A percentile compares a stretch with the other conserved stretches of the same genome.
These are phyloP conservation scores for Trichoderma lentiforme DNA, from an alignment of 2,329 filamentous ascomycete species.

Conservation along the genomic window DNA sequence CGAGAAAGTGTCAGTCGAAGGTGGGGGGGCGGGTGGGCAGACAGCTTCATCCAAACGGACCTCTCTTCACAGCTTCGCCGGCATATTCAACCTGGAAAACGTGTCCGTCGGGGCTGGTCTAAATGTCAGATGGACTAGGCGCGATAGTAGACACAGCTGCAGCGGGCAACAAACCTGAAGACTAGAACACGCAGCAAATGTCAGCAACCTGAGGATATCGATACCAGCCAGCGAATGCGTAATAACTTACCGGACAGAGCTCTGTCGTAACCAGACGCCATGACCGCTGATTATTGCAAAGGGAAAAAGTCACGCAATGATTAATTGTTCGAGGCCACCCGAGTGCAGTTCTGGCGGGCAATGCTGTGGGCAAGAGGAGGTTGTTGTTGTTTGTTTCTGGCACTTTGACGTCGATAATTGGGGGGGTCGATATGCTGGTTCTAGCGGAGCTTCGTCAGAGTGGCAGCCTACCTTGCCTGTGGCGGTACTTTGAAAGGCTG, in stretches of 20 bases:
- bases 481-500: slow-evolving; percentile 24
- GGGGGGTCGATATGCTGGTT: slow-evolving; percentile 22
- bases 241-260: slow-evolving; percentile 85
- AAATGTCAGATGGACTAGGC: not conserved
- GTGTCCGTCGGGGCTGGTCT: slow-evolving; percentile 89
- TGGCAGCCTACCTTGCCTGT: slow-evolving; percentile 34
- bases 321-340: not conserved
- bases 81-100: slow-evolving; percentile 99
- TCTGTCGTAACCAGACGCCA: slow-evolving; percentile 98
- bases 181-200: slow-evolving; percentile 51
- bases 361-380: slow-evolving; percentile 13
- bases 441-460: slow-evolving; percentile 39
- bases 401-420: slow-evolving; percentile 19
- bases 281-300: slow-evolving; percentile 28
- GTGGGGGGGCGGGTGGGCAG: slow-evolving; percentile 11
- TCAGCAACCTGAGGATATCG: slow-evolving; percentile 36
- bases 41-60: slow-evolving; percentile 45
- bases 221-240: slow-evolving; percentile 21
- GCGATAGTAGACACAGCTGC: not conserved
- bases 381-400: not conserved
- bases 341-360: not conserved
- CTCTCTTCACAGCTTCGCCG: slow-evolving; percentile 96
- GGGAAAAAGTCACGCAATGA: not conserved
- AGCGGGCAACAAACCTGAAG: slow-evolving; percentile 63
- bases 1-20: slow-evolving; percentile 13